Conservation (phyloP, 768 basidiomycete genomes). For the Amanita rimosa region DNA sequence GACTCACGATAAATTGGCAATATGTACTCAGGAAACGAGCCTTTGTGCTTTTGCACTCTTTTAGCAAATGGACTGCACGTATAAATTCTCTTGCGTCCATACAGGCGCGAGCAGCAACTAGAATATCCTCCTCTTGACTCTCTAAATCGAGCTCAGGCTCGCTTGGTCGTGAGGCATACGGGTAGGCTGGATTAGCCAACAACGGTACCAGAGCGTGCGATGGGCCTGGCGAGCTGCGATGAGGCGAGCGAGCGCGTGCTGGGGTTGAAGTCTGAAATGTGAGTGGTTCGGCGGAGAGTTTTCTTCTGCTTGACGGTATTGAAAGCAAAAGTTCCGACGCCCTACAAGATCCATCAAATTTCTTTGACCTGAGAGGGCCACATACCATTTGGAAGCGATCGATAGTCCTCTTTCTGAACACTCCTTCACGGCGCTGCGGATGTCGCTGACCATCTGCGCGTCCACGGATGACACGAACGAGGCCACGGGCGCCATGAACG, state of each 20-base stretch:
- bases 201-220: constrained; percentile 19
- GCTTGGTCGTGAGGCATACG: constrained; percentile 24
- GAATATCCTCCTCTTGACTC: constrained; percentile 57
- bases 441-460: constrained; percentile 34
- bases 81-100: constrained; percentile 71
- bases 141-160: constrained; percentile 36
- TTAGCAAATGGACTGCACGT: constrained; percentile 57
- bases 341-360: constrained; percentile 28
- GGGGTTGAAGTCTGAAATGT: constrained; percentile 52
- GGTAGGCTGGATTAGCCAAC: constrained; percentile 17
- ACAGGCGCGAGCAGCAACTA: constrained; percentile 60
- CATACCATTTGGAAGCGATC: constrained; percentile 68
- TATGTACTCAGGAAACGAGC: constrained; percentile 73
- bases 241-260: constrained; percentile 32
- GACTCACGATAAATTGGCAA: constrained; percentile 74
- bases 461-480: constrained; percentile 1
- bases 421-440: constrained; percentile 56
- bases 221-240: constrained; percentile 22
- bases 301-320: constrained; percentile 37
- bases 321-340: constrained; percentile 66
- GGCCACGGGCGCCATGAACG: not conserved
- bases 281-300: constrained; percentile 15
- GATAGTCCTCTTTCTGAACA: constrained; percentile 64
- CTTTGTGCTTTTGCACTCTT: constrained; percentile 55
- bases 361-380: constrained; percentile 6